Evolutionary conservation across 2,329 filamentous ascomycete species (phyloP), one percentile per base, ranked within the genome.

Genomic region (Nemania serpens): DNA sequence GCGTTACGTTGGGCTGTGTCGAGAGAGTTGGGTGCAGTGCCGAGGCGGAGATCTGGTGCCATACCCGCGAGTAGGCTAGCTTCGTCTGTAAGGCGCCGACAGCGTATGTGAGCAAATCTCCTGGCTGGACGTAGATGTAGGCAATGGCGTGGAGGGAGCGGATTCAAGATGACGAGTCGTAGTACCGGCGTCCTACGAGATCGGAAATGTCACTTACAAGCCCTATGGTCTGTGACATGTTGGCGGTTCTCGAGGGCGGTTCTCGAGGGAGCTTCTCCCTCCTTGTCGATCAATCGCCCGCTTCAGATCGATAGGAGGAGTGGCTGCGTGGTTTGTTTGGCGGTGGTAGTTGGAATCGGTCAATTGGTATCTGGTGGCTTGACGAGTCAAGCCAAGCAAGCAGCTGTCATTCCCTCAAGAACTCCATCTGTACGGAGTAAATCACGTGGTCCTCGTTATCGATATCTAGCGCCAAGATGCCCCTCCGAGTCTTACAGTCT

Each of bases 61-160:
- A 99, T 81, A 90, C 88, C 72, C 96, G 89, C 47, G 93, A 93
- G 84, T 98, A 99, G 80, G 95, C 94, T 67, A 99, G 89, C 74
- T 91, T 91, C 63, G 95, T 98, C 93, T 98, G 70, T 45, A 47
- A 49, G 39, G 60, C 15, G 25, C 33, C 11, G 15, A 43, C n/a
- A n/a, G n/a, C n/a, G 25, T 41, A 3, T 39, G 63, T 49, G 39
- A 57, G 29, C 46, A 47, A 15, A n/a, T n/a, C 53, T 43, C 51
- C 36, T n/a, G 9, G 13, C 33, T 43, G 36, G 33, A 10, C 36
- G 34, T 36, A 48, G 22, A 17, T 39, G 5, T 45, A 43, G 6
- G 29, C 22, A 25, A 15, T 3, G 25, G 25, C 25, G 25, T 7
- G 25, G 25, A 29, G 25, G 7, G 25, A 29, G 25, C 25, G 25